Base-by-base conservation (phyloP, 257 asterid species). In the Haberlea rhodopensis region DNA sequence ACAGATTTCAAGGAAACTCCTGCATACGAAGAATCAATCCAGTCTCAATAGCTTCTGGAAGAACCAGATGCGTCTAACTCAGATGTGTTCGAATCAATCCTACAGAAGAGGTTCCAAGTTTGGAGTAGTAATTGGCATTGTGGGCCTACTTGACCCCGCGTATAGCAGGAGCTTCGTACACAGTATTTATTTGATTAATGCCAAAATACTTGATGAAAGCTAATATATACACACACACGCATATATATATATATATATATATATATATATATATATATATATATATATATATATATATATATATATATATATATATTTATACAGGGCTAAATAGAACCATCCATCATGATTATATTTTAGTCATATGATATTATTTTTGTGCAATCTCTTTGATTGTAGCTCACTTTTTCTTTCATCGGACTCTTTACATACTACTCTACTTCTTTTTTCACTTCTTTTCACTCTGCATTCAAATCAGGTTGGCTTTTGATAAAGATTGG, bases 1-100 rank as follows among this genome's bases (percentile, higher is more conserved):
- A 79, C 96, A 25, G 99, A 94, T 75, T 89, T 89, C 84, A 94
- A 87, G 79, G 85, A 87, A 13, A 87, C 97, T 51, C 90, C 92
- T 2, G 91, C 53, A 1, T 94, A 87, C 81, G 84, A 94, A 81
- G 99, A 92, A 76, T 81, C 99, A 1, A 75, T 85, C 46, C 86
- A 89, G 74, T 84, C 97, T 11, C 74, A 66, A 28, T 90, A 92
- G 40, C 86, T 92, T 76, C 85, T 85, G 23, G 96, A 90, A 62
- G 94, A 74, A 75, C 96, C 94, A 22, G 97, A 89, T 29, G 82
- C 87, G 23, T 80, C 97, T 15, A 78, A 54, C 67, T 72, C 94
- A 0, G 91, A 92, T 54, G 91, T 89, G 61, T 92, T 89, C 24
- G 99, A 92, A 81, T 82, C 94, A 13, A 92, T 78, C 99, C 96